Conservation (phyloP, 352 stramenopile species). For the Heterotrichella gracilis region DNA sequence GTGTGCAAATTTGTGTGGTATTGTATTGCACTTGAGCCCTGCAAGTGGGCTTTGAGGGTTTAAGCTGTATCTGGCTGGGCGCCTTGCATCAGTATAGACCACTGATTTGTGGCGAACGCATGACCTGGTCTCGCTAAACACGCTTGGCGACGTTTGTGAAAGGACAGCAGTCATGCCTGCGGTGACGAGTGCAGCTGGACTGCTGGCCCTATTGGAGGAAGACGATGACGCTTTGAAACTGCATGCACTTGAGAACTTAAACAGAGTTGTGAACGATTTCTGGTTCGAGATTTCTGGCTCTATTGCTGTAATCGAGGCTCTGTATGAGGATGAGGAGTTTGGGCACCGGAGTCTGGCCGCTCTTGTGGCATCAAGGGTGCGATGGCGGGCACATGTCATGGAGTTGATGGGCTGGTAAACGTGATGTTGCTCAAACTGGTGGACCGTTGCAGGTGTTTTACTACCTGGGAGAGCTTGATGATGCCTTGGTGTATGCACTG, state of each 20-base stretch:
- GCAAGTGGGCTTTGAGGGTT: no score
- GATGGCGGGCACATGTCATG: background rate
- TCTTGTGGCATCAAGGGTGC: conserved; percentile 45
- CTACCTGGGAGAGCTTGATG: conserved; percentile 82
- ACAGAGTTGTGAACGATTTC: conserved; percentile 54
- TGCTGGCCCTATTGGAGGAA: conserved; percentile 52
- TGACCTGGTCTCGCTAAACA: no score
- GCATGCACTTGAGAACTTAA: conserved; percentile 51
- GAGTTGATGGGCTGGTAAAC: background rate
- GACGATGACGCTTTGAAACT: conserved; percentile 48
- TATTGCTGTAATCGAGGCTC: conserved; percentile 51
- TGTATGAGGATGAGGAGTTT: conserved; percentile 63
- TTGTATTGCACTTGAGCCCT: no score
- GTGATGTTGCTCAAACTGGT: background rate
- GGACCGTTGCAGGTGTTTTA: conserved; percentile 51
- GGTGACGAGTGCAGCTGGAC: no score
- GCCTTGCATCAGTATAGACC: no score
- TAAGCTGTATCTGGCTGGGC: no score
- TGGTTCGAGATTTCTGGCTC: conserved; percentile 62
- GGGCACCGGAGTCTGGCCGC: conserved; percentile 48
- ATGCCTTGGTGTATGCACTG: conserved; percentile 61
- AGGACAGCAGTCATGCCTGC: no score
- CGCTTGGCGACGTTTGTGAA: no score
- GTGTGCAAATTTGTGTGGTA: no score
- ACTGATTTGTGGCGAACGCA: no score